A percentile compares a stretch with the other conserved stretches of the same genome.
phyloP scores from a whole-genome alignment of 495 filamentous ascomycete genomes.

The Neurospora sp. region DNA sequence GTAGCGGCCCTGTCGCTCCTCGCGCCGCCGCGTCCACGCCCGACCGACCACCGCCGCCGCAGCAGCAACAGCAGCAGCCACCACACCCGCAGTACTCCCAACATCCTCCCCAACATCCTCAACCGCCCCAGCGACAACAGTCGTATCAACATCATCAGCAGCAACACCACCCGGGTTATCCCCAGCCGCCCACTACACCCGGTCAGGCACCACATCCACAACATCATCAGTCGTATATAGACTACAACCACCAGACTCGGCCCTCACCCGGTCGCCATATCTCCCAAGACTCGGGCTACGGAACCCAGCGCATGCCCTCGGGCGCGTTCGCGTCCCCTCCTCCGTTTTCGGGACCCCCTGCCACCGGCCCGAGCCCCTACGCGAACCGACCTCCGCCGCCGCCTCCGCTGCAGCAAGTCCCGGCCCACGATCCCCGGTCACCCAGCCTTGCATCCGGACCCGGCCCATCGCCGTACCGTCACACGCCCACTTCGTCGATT shows the following conservation, averaged over 20 bases:
- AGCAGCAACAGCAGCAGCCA: constrained; percentile 5
- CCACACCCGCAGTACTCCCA: constrained; percentile 10
- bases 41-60: constrained; percentile 10
- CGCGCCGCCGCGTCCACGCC: constrained; percentile 15
- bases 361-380: constrained; percentile 24
- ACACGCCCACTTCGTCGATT: constrained; percentile 34
- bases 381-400: constrained; percentile 35
- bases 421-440: constrained; percentile 40
- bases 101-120: constrained; percentile 8
- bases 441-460: constrained; percentile 36
- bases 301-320: constrained; percentile 12
- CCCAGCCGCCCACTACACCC: constrained; percentile 33
- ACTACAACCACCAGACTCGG: constrained; percentile 32
- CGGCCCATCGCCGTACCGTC: constrained; percentile 44
- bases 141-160: constrained; percentile 15
- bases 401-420: constrained; percentile 40
- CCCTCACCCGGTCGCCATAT: constrained; percentile 31
- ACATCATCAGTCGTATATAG: constrained; percentile 36
- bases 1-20: background rate
- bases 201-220: constrained; percentile 19
- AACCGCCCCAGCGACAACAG: constrained; percentile 4
- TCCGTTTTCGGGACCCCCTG: constrained; percentile 25
- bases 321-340: constrained; percentile 26
- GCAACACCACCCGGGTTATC: constrained; percentile 5
- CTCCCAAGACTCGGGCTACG: constrained; percentile 28